phyloP scores from a whole-genome alignment of 331 rosid genomes.

The Spiraea crenata region DNA sequence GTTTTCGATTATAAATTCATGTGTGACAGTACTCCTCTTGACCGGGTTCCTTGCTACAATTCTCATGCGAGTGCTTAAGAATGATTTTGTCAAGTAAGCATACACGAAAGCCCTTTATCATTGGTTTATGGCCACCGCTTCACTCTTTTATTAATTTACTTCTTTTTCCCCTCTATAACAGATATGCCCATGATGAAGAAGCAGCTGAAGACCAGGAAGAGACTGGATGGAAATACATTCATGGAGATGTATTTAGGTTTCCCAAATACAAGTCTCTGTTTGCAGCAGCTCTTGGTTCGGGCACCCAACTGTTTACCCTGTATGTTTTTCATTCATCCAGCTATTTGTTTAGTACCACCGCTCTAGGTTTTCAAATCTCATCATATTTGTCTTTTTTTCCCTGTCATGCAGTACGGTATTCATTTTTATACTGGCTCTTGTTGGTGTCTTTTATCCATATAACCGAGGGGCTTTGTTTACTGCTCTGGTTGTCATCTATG shows the following conservation, averaged over 20 bases:
- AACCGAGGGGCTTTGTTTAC: constrained; percentile 88
- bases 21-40: constrained; percentile 75
- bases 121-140: constrained; percentile 7
- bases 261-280: constrained; percentile 67
- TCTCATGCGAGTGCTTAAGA: constrained; percentile 81
- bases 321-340: constrained; percentile 31
- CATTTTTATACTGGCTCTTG: constrained; percentile 81
- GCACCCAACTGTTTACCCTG: constrained; percentile 81
- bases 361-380: constrained; percentile 10
- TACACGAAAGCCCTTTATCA: neutral
- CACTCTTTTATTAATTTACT: neutral
- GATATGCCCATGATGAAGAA: constrained; percentile 88
- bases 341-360: neutral
- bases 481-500: constrained; percentile 64
- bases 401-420: constrained; percentile 60
- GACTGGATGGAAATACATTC: constrained; percentile 92
- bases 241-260: constrained; percentile 85
- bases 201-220: constrained; percentile 83
- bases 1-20: constrained; percentile 85
- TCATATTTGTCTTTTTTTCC: constrained; percentile 2
- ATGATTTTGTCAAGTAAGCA: constrained; percentile 84
- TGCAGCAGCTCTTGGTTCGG: constrained; percentile 83
- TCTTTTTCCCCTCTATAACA: constrained; percentile 31
- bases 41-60: constrained; percentile 83
- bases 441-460: constrained; percentile 92